These are phyloP conservation scores for Neoboletus brunneissimus DNA, from an alignment of 768 basidiomycete species.

Conservation along the genomic window DNA sequence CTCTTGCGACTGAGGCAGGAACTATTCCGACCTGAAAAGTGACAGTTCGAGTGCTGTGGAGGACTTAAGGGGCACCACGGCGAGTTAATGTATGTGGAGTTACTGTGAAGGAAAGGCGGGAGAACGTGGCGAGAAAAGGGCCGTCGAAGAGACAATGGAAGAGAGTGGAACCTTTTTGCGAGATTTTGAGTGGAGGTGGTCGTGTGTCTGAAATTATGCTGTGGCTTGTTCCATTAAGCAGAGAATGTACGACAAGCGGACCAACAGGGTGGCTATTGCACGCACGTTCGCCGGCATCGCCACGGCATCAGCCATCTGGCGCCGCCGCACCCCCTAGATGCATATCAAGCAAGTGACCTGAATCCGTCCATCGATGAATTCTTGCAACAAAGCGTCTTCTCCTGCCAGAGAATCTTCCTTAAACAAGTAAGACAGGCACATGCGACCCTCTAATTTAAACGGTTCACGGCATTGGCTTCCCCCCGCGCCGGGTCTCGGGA, in stretches of 20 bases:
- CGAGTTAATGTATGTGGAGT: slow-evolving; percentile 8
- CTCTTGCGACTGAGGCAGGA: neutral
- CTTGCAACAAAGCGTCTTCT: slow-evolving; percentile 1
- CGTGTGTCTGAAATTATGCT: slow-evolving; percentile 39
- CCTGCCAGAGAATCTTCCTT: neutral
- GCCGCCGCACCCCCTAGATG: slow-evolving; percentile 13
- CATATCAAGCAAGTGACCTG: slow-evolving; percentile 31
- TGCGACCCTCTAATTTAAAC: slow-evolving; percentile 23
- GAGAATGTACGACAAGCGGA: slow-evolving; percentile 22
- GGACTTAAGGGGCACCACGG: slow-evolving; percentile 11
- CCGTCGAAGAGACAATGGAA: slow-evolving; percentile 5
- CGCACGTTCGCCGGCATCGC: slow-evolving; percentile 40
- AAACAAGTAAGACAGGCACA: slow-evolving; percentile 16
- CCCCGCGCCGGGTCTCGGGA: slow-evolving; percentile 8
- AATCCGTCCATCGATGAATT: slow-evolving; percentile 14
- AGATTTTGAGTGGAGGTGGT: slow-evolving; percentile 30
- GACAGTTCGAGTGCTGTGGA: slow-evolving; percentile 3
- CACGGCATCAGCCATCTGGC: slow-evolving; percentile 20
- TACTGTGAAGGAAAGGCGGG: slow-evolving; percentile 11
- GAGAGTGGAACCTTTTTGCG: slow-evolving; percentile 14
- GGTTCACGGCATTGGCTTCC: slow-evolving; percentile 25
- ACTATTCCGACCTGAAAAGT: slow-evolving; percentile 9
- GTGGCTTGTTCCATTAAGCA: slow-evolving; percentile 19
- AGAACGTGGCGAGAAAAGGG: slow-evolving; percentile 3
- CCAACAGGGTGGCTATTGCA: slow-evolving; percentile 25